A percentile compares a stretch with the other conserved stretches of the same genome.
Evolutionary conservation across 2,329 filamentous ascomycete genomes (phyloP).

Genomic region (Penicillium nordicum): DNA sequence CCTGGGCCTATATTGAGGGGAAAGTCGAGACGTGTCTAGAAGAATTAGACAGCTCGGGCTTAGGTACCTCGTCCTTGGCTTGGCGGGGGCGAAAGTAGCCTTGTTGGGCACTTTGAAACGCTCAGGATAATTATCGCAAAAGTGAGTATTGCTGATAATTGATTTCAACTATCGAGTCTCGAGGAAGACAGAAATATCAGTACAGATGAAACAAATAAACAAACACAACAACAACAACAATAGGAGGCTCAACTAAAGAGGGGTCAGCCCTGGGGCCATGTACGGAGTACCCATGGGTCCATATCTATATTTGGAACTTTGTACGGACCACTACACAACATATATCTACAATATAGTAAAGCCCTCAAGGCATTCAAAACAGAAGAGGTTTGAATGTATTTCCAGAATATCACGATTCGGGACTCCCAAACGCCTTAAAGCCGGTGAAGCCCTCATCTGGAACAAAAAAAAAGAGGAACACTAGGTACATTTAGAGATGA

Average conservation of each 20-base stretch:
- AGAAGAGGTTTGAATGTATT: conserved; percentile 10
- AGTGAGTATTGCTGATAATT: background rate
- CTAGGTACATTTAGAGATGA: conserved; percentile 18
- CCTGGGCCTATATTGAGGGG: background rate
- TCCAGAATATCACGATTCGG: conserved; percentile 14
- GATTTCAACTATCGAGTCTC: background rate
- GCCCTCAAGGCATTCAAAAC: background rate
- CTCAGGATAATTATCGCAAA: background rate
- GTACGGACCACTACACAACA: background rate
- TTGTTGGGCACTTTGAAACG: background rate
- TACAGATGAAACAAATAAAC: background rate
- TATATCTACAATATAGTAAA: background rate
- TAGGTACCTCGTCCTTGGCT: conserved; percentile 17
- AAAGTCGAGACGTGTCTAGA: background rate
- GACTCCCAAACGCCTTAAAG: conserved; percentile 23
- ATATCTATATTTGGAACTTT: conserved; percentile 9
- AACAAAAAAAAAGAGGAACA: conserved; percentile 13
- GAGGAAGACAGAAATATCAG: background rate
- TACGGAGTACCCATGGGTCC: conserved; percentile 7
- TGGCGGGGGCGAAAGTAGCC: conserved; percentile 18
- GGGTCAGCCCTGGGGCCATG: background rate
- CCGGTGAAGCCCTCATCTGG: conserved; percentile 13
- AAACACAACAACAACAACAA: background rate
- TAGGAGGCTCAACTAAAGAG: background rate
- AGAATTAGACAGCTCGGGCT: conserved; percentile 16